A percentile compares a stretch with the other conserved stretches of the same genome.
phyloP scores from a whole-genome alignment of 2,329 filamentous ascomycete genomes.

The Aspergillus novofumigatus region DNA sequence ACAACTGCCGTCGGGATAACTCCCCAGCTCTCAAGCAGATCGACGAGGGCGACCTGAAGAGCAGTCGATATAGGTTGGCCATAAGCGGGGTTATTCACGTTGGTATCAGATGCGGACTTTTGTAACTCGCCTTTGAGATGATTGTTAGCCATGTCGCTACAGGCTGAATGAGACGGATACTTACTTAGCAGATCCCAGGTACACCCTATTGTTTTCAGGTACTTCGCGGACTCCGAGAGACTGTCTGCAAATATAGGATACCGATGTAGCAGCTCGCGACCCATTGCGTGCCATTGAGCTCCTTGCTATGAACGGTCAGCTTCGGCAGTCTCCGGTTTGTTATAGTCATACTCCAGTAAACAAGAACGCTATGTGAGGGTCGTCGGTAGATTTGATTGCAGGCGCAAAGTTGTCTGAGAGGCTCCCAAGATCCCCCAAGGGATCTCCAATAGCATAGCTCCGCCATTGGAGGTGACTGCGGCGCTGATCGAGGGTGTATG shows the following conservation, averaged over 20 bases:
- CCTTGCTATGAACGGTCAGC: slow-evolving; percentile 16
- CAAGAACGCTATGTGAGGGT: neutral
- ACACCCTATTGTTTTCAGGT: slow-evolving; percentile 10
- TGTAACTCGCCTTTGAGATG: neutral
- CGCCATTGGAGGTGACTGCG: neutral
- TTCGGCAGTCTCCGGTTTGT: neutral
- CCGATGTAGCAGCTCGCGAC: slow-evolving; percentile 13
- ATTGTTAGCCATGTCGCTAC: neutral
- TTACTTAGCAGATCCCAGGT: slow-evolving; percentile 9
- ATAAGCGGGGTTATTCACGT: neutral
- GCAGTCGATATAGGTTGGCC: neutral
- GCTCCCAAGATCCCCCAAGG: neutral
- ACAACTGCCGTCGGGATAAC: neutral
- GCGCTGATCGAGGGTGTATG: slow-evolving; percentile 3
- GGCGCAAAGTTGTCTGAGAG: neutral
- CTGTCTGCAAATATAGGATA: slow-evolving; percentile 12
- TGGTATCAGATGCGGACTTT: neutral
- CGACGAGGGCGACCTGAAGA: neutral
- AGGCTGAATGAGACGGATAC: neutral
- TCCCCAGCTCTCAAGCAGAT: neutral
- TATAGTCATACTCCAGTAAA: neutral
- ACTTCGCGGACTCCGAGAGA: slow-evolving; percentile 6
- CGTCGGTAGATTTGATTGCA: neutral
- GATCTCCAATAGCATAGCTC: neutral
- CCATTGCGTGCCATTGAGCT: slow-evolving; percentile 28